Evolutionary conservation across 2,329 filamentous ascomycete species (phyloP).

Genomic region (Sporothrix phasma): DNA sequence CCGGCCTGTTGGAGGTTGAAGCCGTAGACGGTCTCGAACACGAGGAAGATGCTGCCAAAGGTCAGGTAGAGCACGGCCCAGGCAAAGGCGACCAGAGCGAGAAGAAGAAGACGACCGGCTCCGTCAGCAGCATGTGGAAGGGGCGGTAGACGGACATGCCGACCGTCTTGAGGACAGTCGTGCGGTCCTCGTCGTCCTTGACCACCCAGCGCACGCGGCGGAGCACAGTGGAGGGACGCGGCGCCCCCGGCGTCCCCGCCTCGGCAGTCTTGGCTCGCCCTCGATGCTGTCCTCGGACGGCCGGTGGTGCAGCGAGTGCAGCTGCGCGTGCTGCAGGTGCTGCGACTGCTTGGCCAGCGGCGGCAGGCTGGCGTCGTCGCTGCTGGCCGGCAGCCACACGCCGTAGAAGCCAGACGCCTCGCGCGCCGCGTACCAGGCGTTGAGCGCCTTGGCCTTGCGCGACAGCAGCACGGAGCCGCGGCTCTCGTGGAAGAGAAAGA

Average conservation of each 20-base stretch:
- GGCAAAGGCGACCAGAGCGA: conserved; percentile 77
- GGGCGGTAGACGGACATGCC: conserved; percentile 64
- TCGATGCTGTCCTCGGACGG: background rate
- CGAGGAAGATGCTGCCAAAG: conserved; percentile 69
- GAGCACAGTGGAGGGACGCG: conserved; percentile 13
- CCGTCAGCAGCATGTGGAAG: conserved; percentile 66
- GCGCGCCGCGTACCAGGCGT: conserved; percentile 66
- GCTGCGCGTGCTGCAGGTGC: background rate
- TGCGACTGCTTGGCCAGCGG: background rate
- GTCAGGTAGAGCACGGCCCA: conserved; percentile 86
- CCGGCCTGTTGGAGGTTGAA: conserved; percentile 61
- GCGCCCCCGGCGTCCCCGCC: background rate
- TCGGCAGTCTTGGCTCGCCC: background rate
- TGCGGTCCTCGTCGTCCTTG: conserved; percentile 65
- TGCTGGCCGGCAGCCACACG: conserved; percentile 29
- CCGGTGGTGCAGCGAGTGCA: background rate
- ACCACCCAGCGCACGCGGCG: conserved; percentile 70
- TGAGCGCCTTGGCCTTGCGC: conserved; percentile 62
- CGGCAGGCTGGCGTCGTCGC: background rate
- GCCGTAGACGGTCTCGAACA: conserved; percentile 57
- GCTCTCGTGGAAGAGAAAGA: conserved; percentile 69
- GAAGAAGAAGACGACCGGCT: conserved; percentile 76
- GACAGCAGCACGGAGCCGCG: conserved; percentile 70
- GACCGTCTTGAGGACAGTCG: conserved; percentile 59
- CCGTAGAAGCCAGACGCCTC: conserved; percentile 54